phyloP scores from a whole-genome alignment of 495 filamentous ascomycete genomes.

The Hyaloscypha hepaticicola region DNA sequence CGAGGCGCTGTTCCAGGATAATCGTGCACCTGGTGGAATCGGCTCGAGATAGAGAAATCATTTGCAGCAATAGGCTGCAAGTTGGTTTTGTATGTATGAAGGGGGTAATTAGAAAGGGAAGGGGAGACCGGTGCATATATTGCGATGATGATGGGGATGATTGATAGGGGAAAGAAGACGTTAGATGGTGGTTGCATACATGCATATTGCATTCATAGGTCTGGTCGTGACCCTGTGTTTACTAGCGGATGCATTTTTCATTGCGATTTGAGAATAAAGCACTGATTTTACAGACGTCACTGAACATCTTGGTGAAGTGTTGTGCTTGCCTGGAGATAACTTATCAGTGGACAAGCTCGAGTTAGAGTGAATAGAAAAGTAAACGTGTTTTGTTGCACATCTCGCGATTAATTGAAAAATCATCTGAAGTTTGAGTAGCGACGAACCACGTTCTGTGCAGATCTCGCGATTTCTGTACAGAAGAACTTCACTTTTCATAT shows the following conservation, averaged over 20 bases:
- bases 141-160: background rate
- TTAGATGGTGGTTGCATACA: background rate
- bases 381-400: too few relatives aligned
- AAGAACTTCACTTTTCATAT: too few relatives aligned
- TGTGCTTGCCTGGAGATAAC: too few relatives aligned
- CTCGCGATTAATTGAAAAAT: too few relatives aligned
- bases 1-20: slow-evolving; percentile 21
- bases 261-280: background rate
- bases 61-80: slow-evolving; percentile 10
- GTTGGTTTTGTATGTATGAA: background rate
- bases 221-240: too few relatives aligned
- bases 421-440: too few relatives aligned
- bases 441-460: too few relatives aligned
- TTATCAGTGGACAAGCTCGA: background rate
- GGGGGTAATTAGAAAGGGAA: background rate
- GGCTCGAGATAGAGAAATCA: slow-evolving; percentile 24
- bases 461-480: too few relatives aligned
- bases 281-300: background rate
- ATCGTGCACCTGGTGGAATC: background rate
- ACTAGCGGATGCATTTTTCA: background rate
- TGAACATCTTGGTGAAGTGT: too few relatives aligned
- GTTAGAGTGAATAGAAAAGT: too few relatives aligned
- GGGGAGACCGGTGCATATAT: background rate
- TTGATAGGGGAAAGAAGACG: too few relatives aligned
- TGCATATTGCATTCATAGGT: background rate